Evolutionary conservation across 176 grass and related monocot genomes (phyloP).

Genomic region (Melocanna baccifera): DNA sequence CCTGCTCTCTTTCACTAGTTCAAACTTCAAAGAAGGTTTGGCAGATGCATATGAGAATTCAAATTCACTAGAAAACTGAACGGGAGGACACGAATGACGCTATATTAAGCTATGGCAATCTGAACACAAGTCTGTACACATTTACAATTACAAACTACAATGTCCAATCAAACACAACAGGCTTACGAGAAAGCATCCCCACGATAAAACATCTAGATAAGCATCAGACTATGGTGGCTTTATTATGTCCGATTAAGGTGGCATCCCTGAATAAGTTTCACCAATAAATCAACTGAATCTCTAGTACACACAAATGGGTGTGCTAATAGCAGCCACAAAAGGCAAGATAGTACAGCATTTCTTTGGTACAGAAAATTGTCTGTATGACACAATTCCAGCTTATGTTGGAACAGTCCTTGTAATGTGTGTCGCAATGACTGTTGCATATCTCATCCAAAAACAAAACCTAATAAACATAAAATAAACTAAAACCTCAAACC

Average conservation of each 20-base stretch:
- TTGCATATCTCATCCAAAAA: constrained; percentile 65
- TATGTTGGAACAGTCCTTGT: constrained; percentile 59
- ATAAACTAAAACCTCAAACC: constrained; percentile 61
- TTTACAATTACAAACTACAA: neutral
- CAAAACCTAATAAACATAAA: constrained; percentile 56
- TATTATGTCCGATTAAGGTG: constrained; percentile 38
- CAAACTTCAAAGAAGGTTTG: neutral
- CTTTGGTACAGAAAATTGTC: constrained; percentile 55
- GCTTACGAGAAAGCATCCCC: neutral
- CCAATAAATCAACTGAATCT: constrained; percentile 42
- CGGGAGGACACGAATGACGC: neutral
- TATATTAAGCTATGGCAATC: neutral
- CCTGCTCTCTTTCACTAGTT: neutral
- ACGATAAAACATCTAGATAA: neutral
- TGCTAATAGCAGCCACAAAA: constrained; percentile 52
- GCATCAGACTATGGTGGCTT: constrained; percentile 13
- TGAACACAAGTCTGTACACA: neutral
- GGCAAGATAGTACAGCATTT: constrained; percentile 58
- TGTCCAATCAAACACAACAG: neutral
- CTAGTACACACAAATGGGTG: constrained; percentile 44
- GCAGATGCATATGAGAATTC: neutral
- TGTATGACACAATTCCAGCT: constrained; percentile 65
- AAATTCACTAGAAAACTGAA: neutral
- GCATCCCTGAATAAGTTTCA: constrained; percentile 36
- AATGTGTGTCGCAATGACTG: constrained; percentile 55